These are phyloP conservation scores for Fusarium pseudoanthophilum DNA, from an alignment of 2,329 filamentous ascomycete species.

Conservation along the genomic window DNA sequence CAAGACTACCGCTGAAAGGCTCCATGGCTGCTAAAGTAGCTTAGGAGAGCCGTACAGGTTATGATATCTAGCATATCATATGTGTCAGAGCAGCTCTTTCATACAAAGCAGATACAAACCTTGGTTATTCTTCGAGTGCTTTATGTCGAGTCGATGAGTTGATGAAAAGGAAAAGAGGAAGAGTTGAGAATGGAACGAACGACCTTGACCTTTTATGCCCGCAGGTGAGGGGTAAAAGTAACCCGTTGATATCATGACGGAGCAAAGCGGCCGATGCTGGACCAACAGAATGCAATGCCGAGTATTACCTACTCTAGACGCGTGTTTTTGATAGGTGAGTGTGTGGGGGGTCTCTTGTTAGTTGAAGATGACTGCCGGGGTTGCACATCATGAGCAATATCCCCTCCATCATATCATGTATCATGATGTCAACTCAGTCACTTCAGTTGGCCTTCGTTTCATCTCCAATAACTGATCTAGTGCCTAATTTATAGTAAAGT, in stretches of 20 bases:
- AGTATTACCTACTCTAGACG: conserved; percentile 21
- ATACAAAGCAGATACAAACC: conserved; percentile 31
- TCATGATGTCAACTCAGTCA: conserved; percentile 12
- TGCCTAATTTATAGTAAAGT: fast-evolving
- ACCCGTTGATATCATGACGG: conserved; percentile 36
- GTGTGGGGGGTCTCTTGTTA: conserved; percentile 18
- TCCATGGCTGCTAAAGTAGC: conserved; percentile 45
- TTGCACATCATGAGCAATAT: conserved; percentile 13
- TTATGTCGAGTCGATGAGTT: conserved; percentile 1
- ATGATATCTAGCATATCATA: conserved; percentile 39
- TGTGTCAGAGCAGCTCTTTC: conserved; percentile 32
- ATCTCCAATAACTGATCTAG: background rate
- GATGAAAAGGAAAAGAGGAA: conserved; percentile 4
- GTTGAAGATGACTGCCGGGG: conserved; percentile 6
- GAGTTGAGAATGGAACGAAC: background rate
- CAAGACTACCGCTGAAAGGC: conserved; percentile 51
- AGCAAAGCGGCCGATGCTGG: conserved; percentile 18
- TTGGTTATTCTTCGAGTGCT: conserved; percentile 8
- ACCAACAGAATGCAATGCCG: conserved; percentile 34
- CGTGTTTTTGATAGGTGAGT: conserved; percentile 5
- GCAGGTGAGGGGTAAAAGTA: conserved; percentile 42
- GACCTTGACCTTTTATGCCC: conserved; percentile 33
- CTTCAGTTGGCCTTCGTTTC: background rate
- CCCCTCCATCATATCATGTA: conserved; percentile 12
- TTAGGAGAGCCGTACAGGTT: conserved; percentile 41